These are phyloP conservation scores for Amoebophrya sp. DNA, from an alignment of 169 alveolate species.

Conservation along the genomic window DNA sequence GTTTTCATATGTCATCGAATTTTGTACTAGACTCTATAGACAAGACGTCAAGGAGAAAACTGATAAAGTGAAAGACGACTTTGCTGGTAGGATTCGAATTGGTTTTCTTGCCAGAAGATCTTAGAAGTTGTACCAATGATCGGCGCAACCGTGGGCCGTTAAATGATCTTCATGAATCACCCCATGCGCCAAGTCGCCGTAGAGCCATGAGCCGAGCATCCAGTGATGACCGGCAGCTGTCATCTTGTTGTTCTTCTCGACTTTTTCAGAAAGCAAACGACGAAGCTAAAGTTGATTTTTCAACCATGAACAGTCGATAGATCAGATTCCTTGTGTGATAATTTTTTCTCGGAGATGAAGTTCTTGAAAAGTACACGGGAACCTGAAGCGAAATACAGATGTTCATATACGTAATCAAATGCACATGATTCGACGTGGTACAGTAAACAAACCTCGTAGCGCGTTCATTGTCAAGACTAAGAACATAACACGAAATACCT, in stretches of 20 bases:
- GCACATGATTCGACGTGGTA: not conserved
- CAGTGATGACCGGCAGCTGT: not conserved
- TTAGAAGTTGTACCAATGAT: not conserved
- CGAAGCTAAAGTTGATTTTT: not conserved
- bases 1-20: not conserved
- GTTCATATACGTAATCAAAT: not conserved
- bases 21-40: too few relatives aligned
- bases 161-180: not conserved
- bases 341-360: too few relatives aligned
- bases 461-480: not conserved
- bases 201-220: constrained; percentile 5
- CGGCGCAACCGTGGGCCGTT: constrained; percentile 2
- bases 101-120: too few relatives aligned
- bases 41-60: too few relatives aligned
- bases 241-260: not conserved
- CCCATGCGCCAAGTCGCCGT: constrained; percentile 27
- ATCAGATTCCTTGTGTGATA: too few relatives aligned
- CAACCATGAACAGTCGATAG: not conserved
- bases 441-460: not conserved
- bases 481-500: not conserved
- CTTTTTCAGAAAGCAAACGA: not conserved
- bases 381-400: not conserved
- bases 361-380: too few relatives aligned
- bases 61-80: too few relatives aligned
- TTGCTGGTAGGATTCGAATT: too few relatives aligned